Evolutionary conservation across 495 filamentous ascomycete species (phyloP).

Genomic region (Neurospora sp.): DNA sequence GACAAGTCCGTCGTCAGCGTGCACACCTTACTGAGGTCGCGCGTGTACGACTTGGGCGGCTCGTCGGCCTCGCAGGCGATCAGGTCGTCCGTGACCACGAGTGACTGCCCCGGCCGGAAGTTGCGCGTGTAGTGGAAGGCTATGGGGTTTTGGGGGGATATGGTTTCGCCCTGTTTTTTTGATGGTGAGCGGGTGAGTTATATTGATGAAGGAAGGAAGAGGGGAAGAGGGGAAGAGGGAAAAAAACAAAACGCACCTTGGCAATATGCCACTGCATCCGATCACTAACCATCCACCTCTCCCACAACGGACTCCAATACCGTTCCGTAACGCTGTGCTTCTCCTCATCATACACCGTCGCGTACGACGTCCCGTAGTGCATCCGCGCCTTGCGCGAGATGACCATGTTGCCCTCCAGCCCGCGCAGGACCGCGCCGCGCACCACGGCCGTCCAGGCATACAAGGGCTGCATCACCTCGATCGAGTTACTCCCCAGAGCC

Average conservation of each 20-base stretch:
- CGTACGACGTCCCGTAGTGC: constrained; percentile 73
- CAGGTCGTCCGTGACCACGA: constrained; percentile 62
- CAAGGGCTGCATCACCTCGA: constrained; percentile 68
- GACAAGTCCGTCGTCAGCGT: constrained; percentile 66
- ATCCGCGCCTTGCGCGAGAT: constrained; percentile 54
- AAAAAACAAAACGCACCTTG: constrained; percentile 37
- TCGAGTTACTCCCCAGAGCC: constrained; percentile 13
- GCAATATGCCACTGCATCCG: constrained; percentile 75
- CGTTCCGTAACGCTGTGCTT: constrained; percentile 56
- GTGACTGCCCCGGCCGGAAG: constrained; percentile 56
- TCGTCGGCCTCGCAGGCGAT: constrained; percentile 58
- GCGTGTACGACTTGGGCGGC: constrained; percentile 47
- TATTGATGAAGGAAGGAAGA: background rate
- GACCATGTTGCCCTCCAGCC: constrained; percentile 63
- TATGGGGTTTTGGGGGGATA: constrained; percentile 56
- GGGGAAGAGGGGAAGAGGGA: background rate
- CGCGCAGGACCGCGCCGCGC: constrained; percentile 54
- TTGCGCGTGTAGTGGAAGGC: constrained; percentile 73
- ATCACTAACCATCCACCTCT: constrained; percentile 70
- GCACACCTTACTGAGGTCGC: constrained; percentile 55
- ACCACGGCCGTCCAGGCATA: constrained; percentile 74
- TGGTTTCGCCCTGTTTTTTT: constrained; percentile 46
- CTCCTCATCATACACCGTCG: constrained; percentile 61
- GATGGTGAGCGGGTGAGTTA: background rate
- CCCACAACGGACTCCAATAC: constrained; percentile 69